phyloP scores from a whole-genome alignment of 345 rosid genomes.

The Angophora floribunda region DNA sequence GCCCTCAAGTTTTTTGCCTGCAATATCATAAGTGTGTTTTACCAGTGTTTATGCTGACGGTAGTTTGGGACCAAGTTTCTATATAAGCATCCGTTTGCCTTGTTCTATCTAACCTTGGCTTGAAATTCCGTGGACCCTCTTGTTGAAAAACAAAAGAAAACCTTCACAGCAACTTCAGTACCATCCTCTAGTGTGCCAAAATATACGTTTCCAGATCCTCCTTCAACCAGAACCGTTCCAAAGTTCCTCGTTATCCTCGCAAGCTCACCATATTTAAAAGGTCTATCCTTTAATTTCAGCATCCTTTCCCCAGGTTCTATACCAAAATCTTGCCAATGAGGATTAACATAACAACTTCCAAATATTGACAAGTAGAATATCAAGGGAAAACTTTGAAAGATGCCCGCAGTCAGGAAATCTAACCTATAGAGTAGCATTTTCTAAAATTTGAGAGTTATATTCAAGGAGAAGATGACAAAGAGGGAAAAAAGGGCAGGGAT shows the following conservation, averaged over 20 bases:
- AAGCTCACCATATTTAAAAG: not conserved
- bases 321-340: not conserved
- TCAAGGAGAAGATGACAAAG: not conserved
- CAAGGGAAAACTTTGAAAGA: not conserved
- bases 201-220: constrained; percentile 6
- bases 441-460: not conserved
- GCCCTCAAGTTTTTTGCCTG: not conserved
- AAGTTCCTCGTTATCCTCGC: not conserved
- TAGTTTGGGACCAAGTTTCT: not conserved
- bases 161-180: constrained; percentile 6
- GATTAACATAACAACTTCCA: not conserved
- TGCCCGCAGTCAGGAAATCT: not conserved
- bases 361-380: not conserved
- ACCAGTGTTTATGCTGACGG: not conserved
- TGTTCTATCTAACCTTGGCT: not conserved
- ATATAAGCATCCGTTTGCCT: not conserved
- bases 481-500: not conserved
- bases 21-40: not conserved
- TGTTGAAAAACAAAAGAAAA: not conserved
- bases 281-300: not conserved
- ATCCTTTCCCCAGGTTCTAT: not conserved
- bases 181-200: not conserved
- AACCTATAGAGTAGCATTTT: not conserved
- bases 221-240: not conserved
- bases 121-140: not conserved